Conservation (phyloP, 192 early-diverging fungal genomes). For the Backusella tuberculispora region DNA sequence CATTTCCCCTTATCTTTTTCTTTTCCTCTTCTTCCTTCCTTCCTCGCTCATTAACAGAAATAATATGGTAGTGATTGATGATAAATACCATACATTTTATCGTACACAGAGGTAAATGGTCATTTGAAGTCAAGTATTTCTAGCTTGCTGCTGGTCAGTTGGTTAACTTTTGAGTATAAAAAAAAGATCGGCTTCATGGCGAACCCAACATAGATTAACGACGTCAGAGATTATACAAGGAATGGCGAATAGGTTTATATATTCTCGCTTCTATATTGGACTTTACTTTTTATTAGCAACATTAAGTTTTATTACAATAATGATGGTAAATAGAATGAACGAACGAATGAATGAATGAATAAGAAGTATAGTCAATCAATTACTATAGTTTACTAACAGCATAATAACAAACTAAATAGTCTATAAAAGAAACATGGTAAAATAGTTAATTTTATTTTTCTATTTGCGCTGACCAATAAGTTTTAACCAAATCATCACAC, state of each 20-base stretch:
- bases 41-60: background rate
- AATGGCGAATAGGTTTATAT: slow-evolving; percentile 61
- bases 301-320: slow-evolving; percentile 53
- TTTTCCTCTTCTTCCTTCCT: background rate
- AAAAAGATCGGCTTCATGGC: slow-evolving; percentile 20
- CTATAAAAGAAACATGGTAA: slow-evolving; percentile 51
- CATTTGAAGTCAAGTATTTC: background rate
- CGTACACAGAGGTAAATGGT: background rate
- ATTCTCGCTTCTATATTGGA: slow-evolving; percentile 59
- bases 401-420: slow-evolving; percentile 24
- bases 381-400: background rate
- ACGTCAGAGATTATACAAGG: slow-evolving; percentile 56
- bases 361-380: background rate
- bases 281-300: slow-evolving; percentile 54
- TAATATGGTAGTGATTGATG: background rate
- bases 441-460: background rate
- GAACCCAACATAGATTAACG: slow-evolving; percentile 54
- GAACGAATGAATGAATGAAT: background rate
- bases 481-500: background rate
- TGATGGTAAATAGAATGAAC: slow-evolving; percentile 40
- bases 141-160: background rate
- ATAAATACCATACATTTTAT: slow-evolving; percentile 12
- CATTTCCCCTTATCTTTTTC: background rate
- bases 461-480: background rate
- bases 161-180: background rate